A percentile compares a stretch with the other conserved stretches of the same genome.
Conservation (phyloP, 73 alveolate genomes). For the Tetrahymena elliotti region DNA sequence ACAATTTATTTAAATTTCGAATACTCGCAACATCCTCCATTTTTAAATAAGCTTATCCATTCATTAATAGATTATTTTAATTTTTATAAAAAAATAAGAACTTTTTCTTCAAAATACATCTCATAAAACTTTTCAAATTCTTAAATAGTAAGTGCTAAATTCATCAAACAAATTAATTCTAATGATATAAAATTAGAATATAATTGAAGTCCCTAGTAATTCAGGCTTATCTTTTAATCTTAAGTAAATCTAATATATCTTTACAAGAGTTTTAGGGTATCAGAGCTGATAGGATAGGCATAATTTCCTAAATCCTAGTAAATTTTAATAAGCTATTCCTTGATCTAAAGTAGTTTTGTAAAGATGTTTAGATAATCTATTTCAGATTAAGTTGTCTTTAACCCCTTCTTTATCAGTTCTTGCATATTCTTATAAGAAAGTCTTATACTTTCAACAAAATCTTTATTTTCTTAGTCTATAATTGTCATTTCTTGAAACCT, state of each 20-base stretch:
- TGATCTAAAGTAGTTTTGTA: neutral
- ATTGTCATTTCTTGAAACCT: neutral
- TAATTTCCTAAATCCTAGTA: neutral
- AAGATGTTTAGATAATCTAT: neutral
- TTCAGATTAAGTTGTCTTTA: neutral
- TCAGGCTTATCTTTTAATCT: neutral
- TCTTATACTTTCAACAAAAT: neutral
- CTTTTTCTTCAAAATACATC: neutral
- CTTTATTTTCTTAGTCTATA: neutral
- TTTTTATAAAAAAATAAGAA: neutral
- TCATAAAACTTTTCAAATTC: neutral
- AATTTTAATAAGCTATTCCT: neutral
- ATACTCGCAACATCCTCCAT: neutral
- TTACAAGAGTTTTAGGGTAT: neutral
- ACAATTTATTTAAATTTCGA: neutral
- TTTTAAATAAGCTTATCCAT: neutral
- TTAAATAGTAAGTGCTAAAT: neutral
- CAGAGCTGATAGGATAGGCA: neutral
- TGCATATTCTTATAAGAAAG: neutral
- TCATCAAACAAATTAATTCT: neutral
- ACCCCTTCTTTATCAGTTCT: neutral
- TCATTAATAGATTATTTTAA: neutral
- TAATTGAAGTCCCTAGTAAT: neutral
- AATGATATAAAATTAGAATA: neutral
- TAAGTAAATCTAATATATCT: neutral